Percentiles rank a stretch among this genome's conserved stretches.
Conservation (phyloP, 2,329 filamentous ascomycete genomes). For the Blastomyces parvus region DNA sequence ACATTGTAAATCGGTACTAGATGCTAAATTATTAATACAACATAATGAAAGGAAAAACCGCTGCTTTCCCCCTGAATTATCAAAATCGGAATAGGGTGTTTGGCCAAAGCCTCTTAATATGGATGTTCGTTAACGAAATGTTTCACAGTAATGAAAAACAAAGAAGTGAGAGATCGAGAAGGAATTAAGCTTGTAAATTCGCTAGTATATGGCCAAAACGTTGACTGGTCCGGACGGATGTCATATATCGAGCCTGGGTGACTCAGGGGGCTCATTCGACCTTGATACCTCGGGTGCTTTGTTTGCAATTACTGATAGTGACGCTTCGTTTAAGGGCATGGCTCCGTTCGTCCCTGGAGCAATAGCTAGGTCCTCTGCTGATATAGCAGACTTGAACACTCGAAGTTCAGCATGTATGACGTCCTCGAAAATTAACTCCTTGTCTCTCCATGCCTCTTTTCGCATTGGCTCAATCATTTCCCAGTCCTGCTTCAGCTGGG, state of each 20-base stretch:
- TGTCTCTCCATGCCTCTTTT: slow-evolving; percentile 33
- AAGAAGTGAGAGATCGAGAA: neutral
- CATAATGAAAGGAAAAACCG: neutral
- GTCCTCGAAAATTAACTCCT: slow-evolving; percentile 37
- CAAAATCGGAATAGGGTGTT: neutral
- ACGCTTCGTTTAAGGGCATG: slow-evolving; percentile 1
- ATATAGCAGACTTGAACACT: slow-evolving; percentile 24
- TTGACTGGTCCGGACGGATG: neutral
- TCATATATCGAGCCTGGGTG: neutral
- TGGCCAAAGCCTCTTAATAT: neutral
- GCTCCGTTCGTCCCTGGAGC: slow-evolving; percentile 2
- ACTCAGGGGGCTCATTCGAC: neutral
- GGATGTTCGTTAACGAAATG: neutral
- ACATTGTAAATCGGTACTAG: neutral
- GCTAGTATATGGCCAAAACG: neutral
- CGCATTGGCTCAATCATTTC: slow-evolving; percentile 29
- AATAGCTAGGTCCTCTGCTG: slow-evolving; percentile 11
- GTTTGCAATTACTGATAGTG: slow-evolving; percentile 1
- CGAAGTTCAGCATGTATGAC: slow-evolving; percentile 34
- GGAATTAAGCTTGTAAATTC: neutral
- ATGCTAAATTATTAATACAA: slow-evolving; percentile 1
- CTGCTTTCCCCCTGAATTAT: neutral
- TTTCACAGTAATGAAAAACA: neutral
- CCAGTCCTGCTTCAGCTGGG: slow-evolving; percentile 33
- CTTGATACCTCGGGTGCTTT: neutral